Percentiles rank a stretch among this genome's conserved stretches.
These are phyloP conservation scores for Trebouxia sp. DNA, from an alignment of 139 green algal species.

Conservation along the genomic window DNA sequence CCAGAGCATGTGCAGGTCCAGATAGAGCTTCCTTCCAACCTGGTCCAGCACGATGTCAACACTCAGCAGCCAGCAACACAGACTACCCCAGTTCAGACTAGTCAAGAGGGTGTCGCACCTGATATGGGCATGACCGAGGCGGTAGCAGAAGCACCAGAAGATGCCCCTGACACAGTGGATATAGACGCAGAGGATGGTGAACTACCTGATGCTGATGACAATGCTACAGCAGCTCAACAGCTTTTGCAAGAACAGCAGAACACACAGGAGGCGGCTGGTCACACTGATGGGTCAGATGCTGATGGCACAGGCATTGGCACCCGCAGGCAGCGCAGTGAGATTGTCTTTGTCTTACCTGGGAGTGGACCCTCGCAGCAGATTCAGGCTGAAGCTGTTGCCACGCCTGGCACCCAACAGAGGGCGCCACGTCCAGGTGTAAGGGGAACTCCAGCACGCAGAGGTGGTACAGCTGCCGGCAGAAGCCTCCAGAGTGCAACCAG, in stretches of 20 bases:
- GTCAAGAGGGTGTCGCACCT: not conserved
- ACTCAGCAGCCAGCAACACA: not conserved
- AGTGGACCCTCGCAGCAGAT: not conserved
- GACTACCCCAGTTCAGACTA: not conserved
- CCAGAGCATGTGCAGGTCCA: slow-evolving; percentile 5
- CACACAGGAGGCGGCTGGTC: too few species aligned
- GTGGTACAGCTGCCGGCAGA: not conserved
- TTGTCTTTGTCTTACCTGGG: not conserved
- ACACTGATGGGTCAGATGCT: not conserved
- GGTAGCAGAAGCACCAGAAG: not conserved
- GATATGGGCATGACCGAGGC: slow-evolving; percentile 6
- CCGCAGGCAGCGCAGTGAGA: not conserved
- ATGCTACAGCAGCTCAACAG: not conserved
- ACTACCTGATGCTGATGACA: slow-evolving; percentile 1
- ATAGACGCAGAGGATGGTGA: slow-evolving; percentile 7
- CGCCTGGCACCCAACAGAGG: not conserved
- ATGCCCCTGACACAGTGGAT: not conserved
- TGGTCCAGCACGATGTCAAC: not conserved
- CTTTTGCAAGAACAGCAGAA: not conserved
- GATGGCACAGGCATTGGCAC: not conserved
- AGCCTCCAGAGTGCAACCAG: not conserved
- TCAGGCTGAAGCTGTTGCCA: too few species aligned
- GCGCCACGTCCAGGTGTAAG: not conserved
- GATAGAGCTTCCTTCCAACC: not conserved
- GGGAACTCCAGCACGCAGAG: not conserved